Conservation (phyloP, 352 stramenopile genomes). For the Globisporangium rhizosaccharum region DNA sequence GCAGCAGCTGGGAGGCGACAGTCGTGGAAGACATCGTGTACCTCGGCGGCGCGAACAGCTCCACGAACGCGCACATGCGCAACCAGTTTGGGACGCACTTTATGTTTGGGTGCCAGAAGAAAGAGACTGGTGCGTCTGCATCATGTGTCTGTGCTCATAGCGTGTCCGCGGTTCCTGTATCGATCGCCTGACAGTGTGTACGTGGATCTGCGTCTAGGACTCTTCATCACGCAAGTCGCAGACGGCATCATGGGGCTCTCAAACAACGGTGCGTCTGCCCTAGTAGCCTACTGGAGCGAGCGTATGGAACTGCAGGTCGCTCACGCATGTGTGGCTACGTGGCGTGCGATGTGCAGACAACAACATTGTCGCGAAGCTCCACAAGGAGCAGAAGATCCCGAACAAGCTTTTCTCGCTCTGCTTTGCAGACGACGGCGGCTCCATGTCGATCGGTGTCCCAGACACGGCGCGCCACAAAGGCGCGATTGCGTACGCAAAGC, state of each 20-base stretch:
- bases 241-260: conserved; percentile 83
- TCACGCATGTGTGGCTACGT: background rate
- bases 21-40: conserved; percentile 82
- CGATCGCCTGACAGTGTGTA: background rate
- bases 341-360: conserved; percentile 23
- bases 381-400: conserved; percentile 73
- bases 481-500: conserved; percentile 51
- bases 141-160: background rate
- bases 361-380: conserved; percentile 72
- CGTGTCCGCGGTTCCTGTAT: background rate
- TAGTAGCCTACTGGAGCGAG: too few relatives aligned
- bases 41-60: conserved; percentile 55
- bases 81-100: conserved; percentile 69
- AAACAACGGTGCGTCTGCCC: conserved; percentile 37
- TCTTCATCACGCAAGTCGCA: conserved; percentile 81
- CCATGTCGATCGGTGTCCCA: conserved; percentile 59
- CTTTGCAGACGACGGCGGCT: conserved; percentile 60
- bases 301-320: too few relatives aligned
- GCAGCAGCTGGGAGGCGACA: conserved; percentile 76
- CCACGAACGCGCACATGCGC: conserved; percentile 39
- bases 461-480: conserved; percentile 46
- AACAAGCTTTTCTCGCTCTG: conserved; percentile 78
- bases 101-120: conserved; percentile 75
- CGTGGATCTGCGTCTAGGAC: conserved; percentile 10
- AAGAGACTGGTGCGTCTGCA: conserved; percentile 42